These are phyloP conservation scores for Adansonia madagascariensis DNA, from an alignment of 441 rosid species.

Conservation along the genomic window DNA sequence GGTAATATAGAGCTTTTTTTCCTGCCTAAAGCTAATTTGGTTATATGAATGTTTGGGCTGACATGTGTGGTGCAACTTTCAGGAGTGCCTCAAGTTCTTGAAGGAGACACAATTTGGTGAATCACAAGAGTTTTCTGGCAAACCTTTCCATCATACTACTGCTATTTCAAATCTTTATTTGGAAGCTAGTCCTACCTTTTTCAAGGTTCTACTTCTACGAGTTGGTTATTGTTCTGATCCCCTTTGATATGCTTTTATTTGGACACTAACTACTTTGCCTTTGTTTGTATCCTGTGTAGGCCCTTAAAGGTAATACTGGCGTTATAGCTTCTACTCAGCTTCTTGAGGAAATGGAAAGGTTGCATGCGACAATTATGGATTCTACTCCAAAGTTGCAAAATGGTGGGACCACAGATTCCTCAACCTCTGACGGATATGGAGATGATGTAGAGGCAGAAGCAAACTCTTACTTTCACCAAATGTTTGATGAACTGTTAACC, in stretches of 20 bases:
- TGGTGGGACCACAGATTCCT: slow-evolving; percentile 70
- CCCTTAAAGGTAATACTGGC: slow-evolving; percentile 64
- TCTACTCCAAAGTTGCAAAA: slow-evolving; percentile 71
- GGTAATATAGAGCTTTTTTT: slow-evolving; percentile 46
- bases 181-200: slow-evolving; percentile 63
- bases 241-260: background rate
- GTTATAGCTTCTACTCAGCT: slow-evolving; percentile 56
- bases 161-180: slow-evolving; percentile 59
- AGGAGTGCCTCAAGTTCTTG: slow-evolving; percentile 91
- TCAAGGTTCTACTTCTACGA: slow-evolving; percentile 60
- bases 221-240: slow-evolving; percentile 18
- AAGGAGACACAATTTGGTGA: slow-evolving; percentile 75
- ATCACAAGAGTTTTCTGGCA: slow-evolving; percentile 68
- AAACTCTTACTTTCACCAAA: slow-evolving; percentile 92
- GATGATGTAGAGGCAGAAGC: slow-evolving; percentile 94
- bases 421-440: slow-evolving; percentile 74
- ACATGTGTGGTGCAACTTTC: slow-evolving; percentile 36
- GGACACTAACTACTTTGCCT: background rate
- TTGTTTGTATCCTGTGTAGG: slow-evolving; percentile 45
- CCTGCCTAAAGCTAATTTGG: slow-evolving; percentile 20
- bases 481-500: slow-evolving; percentile 86
- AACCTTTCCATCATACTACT: slow-evolving; percentile 64
- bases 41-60: slow-evolving; percentile 27
- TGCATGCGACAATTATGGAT: slow-evolving; percentile 55
- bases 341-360: slow-evolving; percentile 75